A percentile compares a stretch with the other conserved stretches of the same genome.
Evolutionary conservation across 2,329 filamentous ascomycete genomes (phyloP).

Genomic region (Colletotrichum sp.): DNA sequence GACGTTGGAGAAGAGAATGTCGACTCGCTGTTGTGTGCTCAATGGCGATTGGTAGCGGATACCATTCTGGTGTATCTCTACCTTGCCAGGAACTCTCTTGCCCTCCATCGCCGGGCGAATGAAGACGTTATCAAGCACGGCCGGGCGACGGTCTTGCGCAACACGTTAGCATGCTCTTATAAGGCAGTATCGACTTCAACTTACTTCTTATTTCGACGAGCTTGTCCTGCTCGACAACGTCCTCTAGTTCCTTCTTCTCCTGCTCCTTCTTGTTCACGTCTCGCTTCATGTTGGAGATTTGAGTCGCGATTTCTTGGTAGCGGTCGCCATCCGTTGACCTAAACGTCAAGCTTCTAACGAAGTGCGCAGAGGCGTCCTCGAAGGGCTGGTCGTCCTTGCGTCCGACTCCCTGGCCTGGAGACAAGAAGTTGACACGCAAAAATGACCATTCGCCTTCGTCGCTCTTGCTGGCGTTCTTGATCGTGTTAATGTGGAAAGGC

Average conservation of each 20-base stretch:
- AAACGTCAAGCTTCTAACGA: conserved; percentile 94
- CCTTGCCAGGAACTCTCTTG: conserved; percentile 93
- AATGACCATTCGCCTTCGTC: conserved; percentile 95
- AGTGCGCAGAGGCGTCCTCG: conserved; percentile 94
- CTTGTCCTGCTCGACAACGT: conserved; percentile 98
- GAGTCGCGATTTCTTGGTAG: conserved; percentile 87
- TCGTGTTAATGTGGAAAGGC: conserved; percentile 95
- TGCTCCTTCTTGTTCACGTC: conserved; percentile 91
- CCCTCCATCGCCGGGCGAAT: conserved; percentile 95
- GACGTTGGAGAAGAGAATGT: conserved; percentile 97
- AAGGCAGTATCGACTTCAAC: conserved; percentile 30
- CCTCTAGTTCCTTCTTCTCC: conserved; percentile 99
- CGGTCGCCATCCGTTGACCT: conserved; percentile 87
- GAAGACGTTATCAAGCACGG: conserved; percentile 91
- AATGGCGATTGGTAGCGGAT: conserved; percentile 89
- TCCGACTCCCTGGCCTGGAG: conserved; percentile 95
- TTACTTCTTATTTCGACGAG: conserved; percentile 90
- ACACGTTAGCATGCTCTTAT: background rate
- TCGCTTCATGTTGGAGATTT: conserved; percentile 96
- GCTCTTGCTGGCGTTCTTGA: conserved; percentile 98
- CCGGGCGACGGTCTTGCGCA: conserved; percentile 79
- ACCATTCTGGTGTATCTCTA: conserved; percentile 99
- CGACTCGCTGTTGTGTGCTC: conserved; percentile 81
- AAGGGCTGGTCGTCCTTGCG: conserved; percentile 98
- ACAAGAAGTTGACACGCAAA: conserved; percentile 95